phyloP scores from a whole-genome alignment of 805 yeast species.

The Candida nanaspora region DNA sequence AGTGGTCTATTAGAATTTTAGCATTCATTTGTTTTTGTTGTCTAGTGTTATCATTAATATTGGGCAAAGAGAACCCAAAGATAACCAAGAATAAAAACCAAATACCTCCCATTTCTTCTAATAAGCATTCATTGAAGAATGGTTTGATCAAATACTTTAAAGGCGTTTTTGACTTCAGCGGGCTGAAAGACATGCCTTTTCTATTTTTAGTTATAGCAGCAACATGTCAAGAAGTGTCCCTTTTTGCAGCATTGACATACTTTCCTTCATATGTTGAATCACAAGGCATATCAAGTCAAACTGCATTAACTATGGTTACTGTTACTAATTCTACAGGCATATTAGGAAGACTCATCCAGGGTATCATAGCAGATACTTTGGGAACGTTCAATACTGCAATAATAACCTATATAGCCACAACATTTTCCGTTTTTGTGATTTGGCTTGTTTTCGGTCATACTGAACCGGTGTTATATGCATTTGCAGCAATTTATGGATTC shows the following conservation, averaged over 20 bases:
- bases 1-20: conserved; percentile 47
- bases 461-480: conserved; percentile 33
- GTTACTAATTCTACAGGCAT: conserved; percentile 31
- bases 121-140: too few relatives aligned
- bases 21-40: conserved; percentile 33
- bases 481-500: conserved; percentile 47
- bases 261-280: conserved; percentile 43
- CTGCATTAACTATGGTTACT: conserved; percentile 30
- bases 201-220: conserved; percentile 28
- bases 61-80: conserved; percentile 28
- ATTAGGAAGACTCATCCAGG: conserved; percentile 34
- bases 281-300: conserved; percentile 32
- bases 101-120: not conserved
- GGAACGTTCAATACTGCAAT: conserved; percentile 39
- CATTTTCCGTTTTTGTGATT: conserved; percentile 32
- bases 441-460: conserved; percentile 54
- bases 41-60: not conserved
- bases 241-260: conserved; percentile 41
- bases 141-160: not conserved
- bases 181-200: conserved; percentile 33
- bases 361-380: conserved; percentile 30
- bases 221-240: conserved; percentile 36
- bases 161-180: conserved; percentile 25
- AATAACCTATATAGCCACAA: conserved; percentile 24
- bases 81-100: conserved; percentile 21